phyloP scores from a whole-genome alignment of 306 rosid species.

The Vicia villosa region DNA sequence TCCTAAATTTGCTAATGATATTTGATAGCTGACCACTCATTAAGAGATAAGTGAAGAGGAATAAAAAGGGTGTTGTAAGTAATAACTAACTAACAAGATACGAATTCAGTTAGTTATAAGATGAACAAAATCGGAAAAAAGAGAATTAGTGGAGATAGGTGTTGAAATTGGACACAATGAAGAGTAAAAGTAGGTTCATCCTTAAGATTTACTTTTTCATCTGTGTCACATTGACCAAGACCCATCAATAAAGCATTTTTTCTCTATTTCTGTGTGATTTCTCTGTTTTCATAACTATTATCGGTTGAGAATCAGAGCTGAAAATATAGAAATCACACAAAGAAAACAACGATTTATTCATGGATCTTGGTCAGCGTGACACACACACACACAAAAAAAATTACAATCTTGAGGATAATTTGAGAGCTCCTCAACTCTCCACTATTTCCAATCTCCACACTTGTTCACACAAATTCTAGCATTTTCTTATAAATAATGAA shows the following conservation, averaged over 20 bases:
- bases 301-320: background rate
- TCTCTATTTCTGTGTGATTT: background rate
- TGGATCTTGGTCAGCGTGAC: background rate
- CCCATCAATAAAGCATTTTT: background rate
- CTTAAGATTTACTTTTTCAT: background rate
- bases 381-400: background rate
- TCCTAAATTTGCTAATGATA: conserved; percentile 1
- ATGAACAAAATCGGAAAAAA: background rate
- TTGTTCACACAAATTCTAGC: background rate
- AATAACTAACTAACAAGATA: background rate
- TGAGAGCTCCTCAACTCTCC: background rate
- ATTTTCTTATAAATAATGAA: background rate
- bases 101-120: background rate
- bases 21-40: background rate
- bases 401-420: background rate
- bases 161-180: background rate
- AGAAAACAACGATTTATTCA: background rate
- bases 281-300: background rate
- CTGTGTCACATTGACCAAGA: background rate
- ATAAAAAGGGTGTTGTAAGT: background rate
- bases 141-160: background rate
- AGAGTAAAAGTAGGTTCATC: background rate
- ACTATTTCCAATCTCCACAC: background rate
- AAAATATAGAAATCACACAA: background rate
- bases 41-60: background rate